These are phyloP conservation scores for Kluyveromyces wickerhamii DNA, from an alignment of 805 yeast species.

Conservation along the genomic window DNA sequence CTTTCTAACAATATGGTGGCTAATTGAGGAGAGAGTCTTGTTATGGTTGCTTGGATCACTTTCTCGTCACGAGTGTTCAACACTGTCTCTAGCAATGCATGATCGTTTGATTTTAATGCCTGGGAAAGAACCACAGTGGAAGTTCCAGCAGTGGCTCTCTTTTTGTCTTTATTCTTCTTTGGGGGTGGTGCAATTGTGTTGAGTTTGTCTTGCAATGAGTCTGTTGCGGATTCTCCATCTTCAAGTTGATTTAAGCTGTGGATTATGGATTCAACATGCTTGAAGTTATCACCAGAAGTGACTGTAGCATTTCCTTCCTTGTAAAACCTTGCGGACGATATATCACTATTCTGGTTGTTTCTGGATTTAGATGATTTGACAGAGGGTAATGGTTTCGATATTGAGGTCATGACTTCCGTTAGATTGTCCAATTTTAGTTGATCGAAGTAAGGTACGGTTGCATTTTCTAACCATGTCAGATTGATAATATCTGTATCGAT, in stretches of 20 bases:
- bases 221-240: slow-evolving; percentile 37
- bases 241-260: slow-evolving; percentile 37
- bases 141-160: slow-evolving; percentile 61
- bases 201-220: slow-evolving; percentile 46
- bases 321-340: slow-evolving; percentile 47
- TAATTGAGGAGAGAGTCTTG: slow-evolving; percentile 45
- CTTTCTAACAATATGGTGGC: slow-evolving; percentile 51
- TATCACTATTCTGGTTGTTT: slow-evolving; percentile 32
- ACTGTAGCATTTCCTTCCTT: slow-evolving; percentile 55
- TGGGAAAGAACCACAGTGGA: slow-evolving; percentile 80
- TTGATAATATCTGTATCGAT: slow-evolving; percentile 33
- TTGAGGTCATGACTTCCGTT: slow-evolving; percentile 23
- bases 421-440: slow-evolving; percentile 39
- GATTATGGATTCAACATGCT: slow-evolving; percentile 40
- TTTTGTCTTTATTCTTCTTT: slow-evolving; percentile 31
- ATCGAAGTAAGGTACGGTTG: slow-evolving; percentile 50
- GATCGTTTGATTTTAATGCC: slow-evolving; percentile 82
- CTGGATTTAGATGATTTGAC: slow-evolving; percentile 10
- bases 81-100: slow-evolving; percentile 76
- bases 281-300: slow-evolving; percentile 55
- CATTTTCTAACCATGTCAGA: slow-evolving; percentile 56
- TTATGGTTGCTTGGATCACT: slow-evolving; percentile 46
- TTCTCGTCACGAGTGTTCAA: slow-evolving; percentile 45
- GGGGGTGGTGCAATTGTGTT: slow-evolving; percentile 19
- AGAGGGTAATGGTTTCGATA: slow-evolving; percentile 10